Evolutionary conservation across 1,284 basidiomycete genomes (phyloP).

Genomic region (Hymenochaete sp.): DNA sequence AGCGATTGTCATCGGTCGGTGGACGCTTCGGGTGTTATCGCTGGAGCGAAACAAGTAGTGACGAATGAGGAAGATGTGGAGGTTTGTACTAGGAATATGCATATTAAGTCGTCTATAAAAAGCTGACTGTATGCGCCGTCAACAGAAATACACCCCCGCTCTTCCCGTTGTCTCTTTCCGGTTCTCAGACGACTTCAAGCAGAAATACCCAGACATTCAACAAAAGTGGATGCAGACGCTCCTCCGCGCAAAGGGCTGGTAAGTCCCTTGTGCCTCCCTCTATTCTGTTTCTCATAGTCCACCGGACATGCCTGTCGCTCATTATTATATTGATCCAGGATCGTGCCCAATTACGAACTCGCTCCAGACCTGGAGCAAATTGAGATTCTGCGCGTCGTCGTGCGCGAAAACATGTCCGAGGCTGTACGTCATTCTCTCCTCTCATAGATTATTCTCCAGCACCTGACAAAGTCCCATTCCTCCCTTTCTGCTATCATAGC

Average conservation of each 20-base stretch:
- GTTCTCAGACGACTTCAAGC: conserved; percentile 73
- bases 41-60: conserved; percentile 30
- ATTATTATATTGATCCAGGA: conserved; percentile 34
- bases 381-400: conserved; percentile 82
- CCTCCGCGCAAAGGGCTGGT: conserved; percentile 71
- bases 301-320: background rate
- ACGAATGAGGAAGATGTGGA: conserved; percentile 45
- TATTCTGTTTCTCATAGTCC: background rate
- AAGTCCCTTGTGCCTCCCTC: conserved; percentile 17
- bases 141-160: conserved; percentile 62
- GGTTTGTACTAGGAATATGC: conserved; percentile 29
- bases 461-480: background rate
- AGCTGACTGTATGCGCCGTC: conserved; percentile 1
- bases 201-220: conserved; percentile 64
- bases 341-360: conserved; percentile 82
- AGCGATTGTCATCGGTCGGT: conserved; percentile 58
- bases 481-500: conserved; percentile 30
- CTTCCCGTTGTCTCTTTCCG: conserved; percentile 90
- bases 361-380: conserved; percentile 60
- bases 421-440: conserved; percentile 26
- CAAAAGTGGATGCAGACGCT: conserved; percentile 88
- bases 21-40: conserved; percentile 24
- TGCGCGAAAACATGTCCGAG: conserved; percentile 68
- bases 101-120: background rate
- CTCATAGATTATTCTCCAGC: background rate